phyloP scores from a whole-genome alignment of 148 eudicot genomes.

The Silene latifolia region DNA sequence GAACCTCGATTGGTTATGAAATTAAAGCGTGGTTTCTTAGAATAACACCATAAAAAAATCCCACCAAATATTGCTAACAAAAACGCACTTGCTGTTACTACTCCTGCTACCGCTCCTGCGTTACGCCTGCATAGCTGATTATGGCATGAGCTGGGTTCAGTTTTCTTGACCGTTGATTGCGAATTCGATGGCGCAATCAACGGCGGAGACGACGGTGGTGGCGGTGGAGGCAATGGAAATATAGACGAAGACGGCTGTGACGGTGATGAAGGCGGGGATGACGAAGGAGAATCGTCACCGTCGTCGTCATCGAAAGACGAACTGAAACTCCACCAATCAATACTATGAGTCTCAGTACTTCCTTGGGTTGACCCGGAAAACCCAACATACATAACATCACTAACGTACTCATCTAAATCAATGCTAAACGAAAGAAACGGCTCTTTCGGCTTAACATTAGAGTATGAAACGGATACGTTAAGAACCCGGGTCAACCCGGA shows the following conservation, averaged over 20 bases:
- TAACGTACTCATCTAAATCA: slow-evolving; percentile 42
- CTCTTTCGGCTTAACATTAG: slow-evolving; percentile 57
- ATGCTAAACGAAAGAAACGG: slow-evolving; percentile 44
- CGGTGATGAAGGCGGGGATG: slow-evolving; percentile 33
- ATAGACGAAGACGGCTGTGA: slow-evolving; percentile 23
- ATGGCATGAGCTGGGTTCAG: slow-evolving; percentile 28
- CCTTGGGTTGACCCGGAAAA: slow-evolving; percentile 90
- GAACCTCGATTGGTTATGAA: slow-evolving; percentile 17
- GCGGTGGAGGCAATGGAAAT: slow-evolving; percentile 9
- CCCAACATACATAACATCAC: slow-evolving; percentile 71
- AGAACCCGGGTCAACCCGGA: slow-evolving; percentile 41
- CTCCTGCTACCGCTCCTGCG: slow-evolving; percentile 73
- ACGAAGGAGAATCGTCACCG: background rate
- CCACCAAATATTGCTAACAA: slow-evolving; percentile 50
- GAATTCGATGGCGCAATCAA: slow-evolving; percentile 34
- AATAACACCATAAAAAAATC: slow-evolving; percentile 55
- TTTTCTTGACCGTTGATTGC: slow-evolving; percentile 18
- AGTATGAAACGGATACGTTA: slow-evolving; percentile 57
- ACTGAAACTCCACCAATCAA: slow-evolving; percentile 88
- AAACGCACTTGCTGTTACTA: slow-evolving; percentile 75
- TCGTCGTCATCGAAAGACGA: slow-evolving; percentile 41
- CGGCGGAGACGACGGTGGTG: slow-evolving; percentile 29
- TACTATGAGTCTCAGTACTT: slow-evolving; percentile 69
- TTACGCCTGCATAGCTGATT: slow-evolving; percentile 41
- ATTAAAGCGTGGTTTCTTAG: slow-evolving; percentile 43